Evolutionary conservation across 768 basidiomycete species (phyloP).

Genomic region (Amanita rubescens): DNA sequence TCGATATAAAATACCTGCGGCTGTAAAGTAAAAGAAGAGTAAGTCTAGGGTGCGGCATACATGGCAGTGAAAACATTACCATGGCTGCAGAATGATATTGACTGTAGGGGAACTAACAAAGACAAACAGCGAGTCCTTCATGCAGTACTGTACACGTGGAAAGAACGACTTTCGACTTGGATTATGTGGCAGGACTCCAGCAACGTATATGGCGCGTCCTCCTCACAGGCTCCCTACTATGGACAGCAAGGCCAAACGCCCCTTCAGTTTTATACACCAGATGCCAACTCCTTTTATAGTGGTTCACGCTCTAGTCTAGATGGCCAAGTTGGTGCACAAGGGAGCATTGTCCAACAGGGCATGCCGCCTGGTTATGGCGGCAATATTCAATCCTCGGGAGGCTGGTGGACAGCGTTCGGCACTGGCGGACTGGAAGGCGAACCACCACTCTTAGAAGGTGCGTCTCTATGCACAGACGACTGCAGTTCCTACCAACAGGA

Average conservation of each 20-base stretch:
- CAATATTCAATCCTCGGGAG: constrained; percentile 63
- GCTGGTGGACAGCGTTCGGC: constrained; percentile 96
- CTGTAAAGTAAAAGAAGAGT: constrained; percentile 27
- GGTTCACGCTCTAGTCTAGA: constrained; percentile 74
- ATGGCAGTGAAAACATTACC: constrained; percentile 21
- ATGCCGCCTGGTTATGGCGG: constrained; percentile 53
- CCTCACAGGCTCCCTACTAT: constrained; percentile 57
- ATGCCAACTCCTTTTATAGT: constrained; percentile 52
- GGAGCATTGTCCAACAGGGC: constrained; percentile 38
- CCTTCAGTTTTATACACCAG: constrained; percentile 66
- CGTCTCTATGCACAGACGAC: not conserved
- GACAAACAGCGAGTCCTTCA: constrained; percentile 14
- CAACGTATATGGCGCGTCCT: constrained; percentile 52
- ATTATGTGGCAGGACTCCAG: constrained; percentile 71
- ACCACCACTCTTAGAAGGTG: constrained; percentile 91
- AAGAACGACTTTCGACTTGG: not conserved
- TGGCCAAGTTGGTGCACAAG: constrained; percentile 53
- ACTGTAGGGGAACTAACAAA: constrained; percentile 23
- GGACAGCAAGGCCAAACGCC: constrained; percentile 35
- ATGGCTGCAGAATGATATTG: constrained; percentile 27
- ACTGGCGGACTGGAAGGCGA: constrained; percentile 95
- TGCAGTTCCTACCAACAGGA: constrained; percentile 1
- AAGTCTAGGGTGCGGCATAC: constrained; percentile 6
- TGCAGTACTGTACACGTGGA: constrained; percentile 30
- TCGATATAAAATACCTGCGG: constrained; percentile 47